A percentile compares a stretch with the other conserved stretches of the same genome.
Conservation (phyloP, 2,329 filamentous ascomycete genomes). For the Chaetomium globosum region DNA sequence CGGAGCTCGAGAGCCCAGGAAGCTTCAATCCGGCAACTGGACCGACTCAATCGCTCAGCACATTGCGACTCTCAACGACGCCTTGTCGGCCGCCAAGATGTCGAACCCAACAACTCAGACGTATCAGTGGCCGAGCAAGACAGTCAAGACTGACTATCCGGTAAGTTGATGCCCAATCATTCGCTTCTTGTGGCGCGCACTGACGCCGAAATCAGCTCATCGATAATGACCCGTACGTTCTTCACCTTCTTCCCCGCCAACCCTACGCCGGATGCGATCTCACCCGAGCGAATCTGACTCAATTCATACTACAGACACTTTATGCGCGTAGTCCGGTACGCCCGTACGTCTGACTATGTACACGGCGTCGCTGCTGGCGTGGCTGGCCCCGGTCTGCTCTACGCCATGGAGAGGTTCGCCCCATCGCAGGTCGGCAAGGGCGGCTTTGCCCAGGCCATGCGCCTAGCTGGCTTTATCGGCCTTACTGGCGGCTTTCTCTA, state of each 20-base stretch:
- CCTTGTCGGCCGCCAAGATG: slow-evolving; percentile 43
- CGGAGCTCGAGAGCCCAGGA: slow-evolving; percentile 30
- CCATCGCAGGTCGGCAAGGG: slow-evolving; percentile 83
- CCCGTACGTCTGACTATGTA: slow-evolving; percentile 80
- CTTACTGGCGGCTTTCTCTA: slow-evolving; percentile 77
- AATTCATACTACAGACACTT: slow-evolving; percentile 67
- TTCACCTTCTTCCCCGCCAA: slow-evolving; percentile 9
- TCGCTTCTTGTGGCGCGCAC: slow-evolving; percentile 12
- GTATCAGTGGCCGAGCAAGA: slow-evolving; percentile 71
- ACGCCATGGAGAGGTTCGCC: slow-evolving; percentile 78
- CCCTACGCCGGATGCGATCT: background rate
- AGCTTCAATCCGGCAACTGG: slow-evolving; percentile 30
- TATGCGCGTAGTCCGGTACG: slow-evolving; percentile 85
- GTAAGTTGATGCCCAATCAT: slow-evolving; percentile 57
- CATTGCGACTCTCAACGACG: slow-evolving; percentile 35
- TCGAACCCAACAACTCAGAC: slow-evolving; percentile 46
- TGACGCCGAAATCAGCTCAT: slow-evolving; percentile 71
- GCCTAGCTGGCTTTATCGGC: slow-evolving; percentile 73
- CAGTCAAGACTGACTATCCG: slow-evolving; percentile 79
- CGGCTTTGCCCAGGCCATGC: slow-evolving; percentile 81
- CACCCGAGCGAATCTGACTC: slow-evolving; percentile 38
- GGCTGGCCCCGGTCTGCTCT: slow-evolving; percentile 73
- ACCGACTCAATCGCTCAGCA: slow-evolving; percentile 24
- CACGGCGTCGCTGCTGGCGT: slow-evolving; percentile 68
- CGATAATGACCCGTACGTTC: slow-evolving; percentile 92